Conservation (phyloP, 768 basidiomycete genomes). For the Naganishia friedmannii region DNA sequence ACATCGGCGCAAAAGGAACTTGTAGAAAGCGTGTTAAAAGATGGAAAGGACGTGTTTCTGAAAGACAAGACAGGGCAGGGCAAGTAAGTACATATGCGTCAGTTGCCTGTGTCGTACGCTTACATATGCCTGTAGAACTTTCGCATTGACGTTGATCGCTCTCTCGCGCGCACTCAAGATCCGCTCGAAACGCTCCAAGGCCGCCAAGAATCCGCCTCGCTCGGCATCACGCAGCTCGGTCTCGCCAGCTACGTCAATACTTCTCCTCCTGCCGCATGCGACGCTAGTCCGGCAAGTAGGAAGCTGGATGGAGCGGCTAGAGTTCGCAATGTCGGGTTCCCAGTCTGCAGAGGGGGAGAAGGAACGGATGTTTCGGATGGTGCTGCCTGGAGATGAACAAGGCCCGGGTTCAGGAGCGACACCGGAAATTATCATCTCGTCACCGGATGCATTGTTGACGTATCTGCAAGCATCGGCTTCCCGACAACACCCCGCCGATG, state of each 20-base stretch:
- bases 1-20: slow-evolving; percentile 7
- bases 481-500: neutral
- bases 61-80: slow-evolving; percentile 25
- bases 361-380: neutral
- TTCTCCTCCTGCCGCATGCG: slow-evolving; percentile 11
- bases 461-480: neutral
- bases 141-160: slow-evolving; percentile 6
- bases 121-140: neutral
- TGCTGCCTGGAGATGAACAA: neutral
- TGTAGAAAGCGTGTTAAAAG: neutral
- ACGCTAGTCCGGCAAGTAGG: slow-evolving; percentile 8
- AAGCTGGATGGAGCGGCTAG: neutral
- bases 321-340: neutral
- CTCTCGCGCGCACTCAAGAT: slow-evolving; percentile 7
- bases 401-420: neutral
- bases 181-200: neutral
- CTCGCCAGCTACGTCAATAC: neutral
- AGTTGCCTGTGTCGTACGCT: neutral
- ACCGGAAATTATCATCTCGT: neutral
- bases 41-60: slow-evolving; percentile 16
- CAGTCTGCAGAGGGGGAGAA: neutral
- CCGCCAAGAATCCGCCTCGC: neutral
- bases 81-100: slow-evolving; percentile 19
- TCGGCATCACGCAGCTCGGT: neutral
- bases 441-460: slow-evolving; percentile 2